Conservation (phyloP, 805 yeast genomes). For the Zygosaccharomyces kombuchaensis region DNA sequence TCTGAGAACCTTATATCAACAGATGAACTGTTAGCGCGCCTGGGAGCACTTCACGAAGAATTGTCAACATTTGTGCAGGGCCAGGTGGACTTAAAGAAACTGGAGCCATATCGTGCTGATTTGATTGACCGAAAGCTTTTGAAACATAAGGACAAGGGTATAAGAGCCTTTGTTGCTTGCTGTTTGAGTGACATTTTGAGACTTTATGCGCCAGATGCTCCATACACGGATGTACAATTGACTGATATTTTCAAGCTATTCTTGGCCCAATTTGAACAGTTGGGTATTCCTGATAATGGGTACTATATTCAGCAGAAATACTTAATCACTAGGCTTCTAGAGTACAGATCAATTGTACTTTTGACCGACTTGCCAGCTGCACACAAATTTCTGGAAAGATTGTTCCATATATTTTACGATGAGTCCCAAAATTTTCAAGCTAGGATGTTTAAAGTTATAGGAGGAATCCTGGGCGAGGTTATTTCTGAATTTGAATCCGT, state of each 20-base stretch:
- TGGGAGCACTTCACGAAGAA: constrained; percentile 58
- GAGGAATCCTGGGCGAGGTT: constrained; percentile 71
- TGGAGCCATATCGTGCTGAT: constrained; percentile 46
- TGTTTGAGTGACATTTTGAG: constrained; percentile 72
- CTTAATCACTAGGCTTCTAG: constrained; percentile 63
- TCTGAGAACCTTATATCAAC: constrained; percentile 54
- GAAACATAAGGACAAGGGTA: constrained; percentile 58
- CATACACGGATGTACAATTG: constrained; percentile 62
- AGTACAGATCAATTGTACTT: constrained; percentile 67
- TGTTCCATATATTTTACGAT: constrained; percentile 63
- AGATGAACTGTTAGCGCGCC: constrained; percentile 54
- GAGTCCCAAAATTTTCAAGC: constrained; percentile 43
- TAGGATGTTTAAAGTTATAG: constrained; percentile 55
- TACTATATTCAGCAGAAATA: constrained; percentile 61
- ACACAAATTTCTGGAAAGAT: constrained; percentile 45
- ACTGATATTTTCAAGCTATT: constrained; percentile 63
- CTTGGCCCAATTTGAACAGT: constrained; percentile 53
- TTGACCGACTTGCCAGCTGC: constrained; percentile 70
- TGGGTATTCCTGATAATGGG: constrained; percentile 53
- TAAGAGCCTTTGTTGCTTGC: constrained; percentile 66
- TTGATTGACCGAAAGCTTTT: constrained; percentile 56
- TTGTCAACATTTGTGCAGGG: constrained; percentile 62
- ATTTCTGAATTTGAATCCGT: constrained; percentile 65
- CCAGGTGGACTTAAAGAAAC: constrained; percentile 42
- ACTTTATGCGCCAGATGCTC: constrained; percentile 86